These are phyloP conservation scores for Daedaleopsis sinensis DNA, from an alignment of 768 basidiomycete genomes.

Conservation along the genomic window DNA sequence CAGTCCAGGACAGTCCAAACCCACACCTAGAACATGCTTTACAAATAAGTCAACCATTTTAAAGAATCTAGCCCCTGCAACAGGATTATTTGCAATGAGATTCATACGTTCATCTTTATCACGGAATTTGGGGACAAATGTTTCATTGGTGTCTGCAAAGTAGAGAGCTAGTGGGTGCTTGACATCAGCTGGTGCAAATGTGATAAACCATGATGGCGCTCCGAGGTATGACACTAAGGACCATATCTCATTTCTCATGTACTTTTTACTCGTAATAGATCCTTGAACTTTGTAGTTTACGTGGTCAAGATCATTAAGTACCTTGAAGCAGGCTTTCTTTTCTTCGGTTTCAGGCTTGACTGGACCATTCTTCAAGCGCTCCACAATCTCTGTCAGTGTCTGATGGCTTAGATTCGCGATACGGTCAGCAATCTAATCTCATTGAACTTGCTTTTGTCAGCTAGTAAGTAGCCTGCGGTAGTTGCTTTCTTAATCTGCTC, in stretches of 20 bases:
- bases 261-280: conserved; percentile 15
- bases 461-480: conserved; percentile 17
- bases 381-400: conserved; percentile 3
- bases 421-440: conserved; percentile 7
- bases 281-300: conserved; percentile 18
- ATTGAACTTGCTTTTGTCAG: conserved; percentile 6
- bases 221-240: conserved; percentile 11
- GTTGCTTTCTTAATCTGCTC: conserved; percentile 22
- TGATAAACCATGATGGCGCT: conserved; percentile 25
- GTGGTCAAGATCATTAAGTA: conserved; percentile 19
- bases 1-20: too few species aligned
- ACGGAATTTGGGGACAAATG: not conserved
- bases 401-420: conserved; percentile 5
- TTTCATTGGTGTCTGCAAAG: conserved; percentile 13
- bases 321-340: conserved; percentile 13
- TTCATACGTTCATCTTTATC: not conserved
- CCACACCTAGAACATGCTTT: too few species aligned
- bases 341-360: conserved; percentile 3
- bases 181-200: conserved; percentile 24
- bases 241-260: conserved; percentile 24
- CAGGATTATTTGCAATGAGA: conserved; percentile 16
- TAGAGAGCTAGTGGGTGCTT: conserved; percentile 25
- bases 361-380: not conserved
- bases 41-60: too few species aligned
- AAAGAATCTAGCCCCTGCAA: not conserved